A percentile compares a stretch with the other conserved stretches of the same genome.
Evolutionary conservation across 2,329 filamentous ascomycete genomes (phyloP).

Genomic region (Monosporascus sp.): DNA sequence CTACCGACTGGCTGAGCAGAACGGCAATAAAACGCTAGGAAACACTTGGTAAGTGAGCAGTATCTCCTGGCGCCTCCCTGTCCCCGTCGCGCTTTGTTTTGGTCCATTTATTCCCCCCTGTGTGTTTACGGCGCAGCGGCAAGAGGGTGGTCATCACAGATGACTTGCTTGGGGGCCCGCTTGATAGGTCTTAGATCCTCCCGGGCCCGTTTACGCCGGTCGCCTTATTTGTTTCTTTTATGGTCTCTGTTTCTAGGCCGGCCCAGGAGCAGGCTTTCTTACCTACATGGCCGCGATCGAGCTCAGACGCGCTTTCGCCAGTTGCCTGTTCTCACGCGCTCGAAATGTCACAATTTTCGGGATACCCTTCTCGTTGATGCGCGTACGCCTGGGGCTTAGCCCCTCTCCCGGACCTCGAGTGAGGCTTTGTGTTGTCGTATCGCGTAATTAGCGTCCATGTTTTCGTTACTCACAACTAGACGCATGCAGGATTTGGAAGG

Average conservation of each 20-base stretch:
- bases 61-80: conserved; percentile 8
- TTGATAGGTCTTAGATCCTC: conserved; percentile 29
- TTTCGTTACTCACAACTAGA: conserved; percentile 21
- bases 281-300: not conserved
- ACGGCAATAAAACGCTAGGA: conserved; percentile 83
- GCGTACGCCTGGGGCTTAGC: not conserved
- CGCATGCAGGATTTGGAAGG: conserved; percentile 84
- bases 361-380: not conserved
- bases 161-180: conserved; percentile 17
- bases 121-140: conserved; percentile 19
- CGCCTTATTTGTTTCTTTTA: conserved; percentile 20
- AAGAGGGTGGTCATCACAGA: conserved; percentile 23
- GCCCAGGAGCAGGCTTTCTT: not conserved
- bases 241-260: not conserved
- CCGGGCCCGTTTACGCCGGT: conserved; percentile 11
- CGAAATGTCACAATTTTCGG: not conserved
- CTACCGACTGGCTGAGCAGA: conserved; percentile 83
- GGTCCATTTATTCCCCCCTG: conserved; percentile 16
- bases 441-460: not conserved
- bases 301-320: not conserved
- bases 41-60: conserved; percentile 78
- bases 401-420: not conserved
- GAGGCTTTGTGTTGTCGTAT: conserved; percentile 4
- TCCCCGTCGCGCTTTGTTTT: conserved; percentile 6
- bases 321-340: not conserved